Evolutionary conservation across 2,329 filamentous ascomycete genomes (phyloP).

Genomic region (Paracorniculantispora psalliotae): DNA sequence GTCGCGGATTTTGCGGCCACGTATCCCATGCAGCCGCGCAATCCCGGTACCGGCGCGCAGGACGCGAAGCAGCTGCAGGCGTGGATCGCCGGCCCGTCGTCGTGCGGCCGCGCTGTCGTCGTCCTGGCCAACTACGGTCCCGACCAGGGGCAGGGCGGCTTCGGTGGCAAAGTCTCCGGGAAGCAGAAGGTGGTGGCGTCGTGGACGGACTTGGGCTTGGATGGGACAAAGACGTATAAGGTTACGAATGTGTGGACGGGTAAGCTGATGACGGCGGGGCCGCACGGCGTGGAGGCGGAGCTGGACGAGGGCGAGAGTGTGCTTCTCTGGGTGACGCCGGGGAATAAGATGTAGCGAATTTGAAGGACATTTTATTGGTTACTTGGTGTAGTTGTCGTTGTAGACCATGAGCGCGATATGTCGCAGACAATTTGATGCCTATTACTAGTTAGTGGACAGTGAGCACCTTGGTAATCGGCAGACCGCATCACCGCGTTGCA

Average conservation of each 20-base stretch:
- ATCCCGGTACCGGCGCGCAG: conserved; percentile 17
- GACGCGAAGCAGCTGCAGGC: conserved; percentile 19
- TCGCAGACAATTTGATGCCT: too few relatives aligned
- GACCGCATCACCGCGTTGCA: too few relatives aligned
- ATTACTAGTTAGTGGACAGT: too few relatives aligned
- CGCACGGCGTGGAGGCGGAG: background rate
- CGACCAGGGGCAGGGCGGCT: conserved; percentile 18
- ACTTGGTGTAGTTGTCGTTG: too few relatives aligned
- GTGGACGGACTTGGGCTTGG: conserved; percentile 17
- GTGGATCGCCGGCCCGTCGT: conserved; percentile 18
- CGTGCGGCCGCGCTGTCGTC: conserved; percentile 14
- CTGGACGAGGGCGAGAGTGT: conserved; percentile 10
- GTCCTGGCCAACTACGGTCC: conserved; percentile 20
- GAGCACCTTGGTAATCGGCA: too few relatives aligned
- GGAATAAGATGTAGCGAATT: background rate
- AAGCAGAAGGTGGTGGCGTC: conserved; percentile 15
- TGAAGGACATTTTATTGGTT: too few relatives aligned
- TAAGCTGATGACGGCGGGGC: background rate
- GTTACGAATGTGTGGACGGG: conserved; percentile 17
- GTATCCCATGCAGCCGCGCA: conserved; percentile 18
- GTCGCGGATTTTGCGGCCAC: conserved; percentile 18
- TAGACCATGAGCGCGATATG: too few relatives aligned
- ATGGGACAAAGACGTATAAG: background rate
- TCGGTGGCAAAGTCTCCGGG: conserved; percentile 5
- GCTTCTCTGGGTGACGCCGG: background rate